Evolutionary conservation across 345 rosid genomes (phyloP), one percentile per base, ranked within the genome.

Genomic region (Eucalyptus albens): DNA sequence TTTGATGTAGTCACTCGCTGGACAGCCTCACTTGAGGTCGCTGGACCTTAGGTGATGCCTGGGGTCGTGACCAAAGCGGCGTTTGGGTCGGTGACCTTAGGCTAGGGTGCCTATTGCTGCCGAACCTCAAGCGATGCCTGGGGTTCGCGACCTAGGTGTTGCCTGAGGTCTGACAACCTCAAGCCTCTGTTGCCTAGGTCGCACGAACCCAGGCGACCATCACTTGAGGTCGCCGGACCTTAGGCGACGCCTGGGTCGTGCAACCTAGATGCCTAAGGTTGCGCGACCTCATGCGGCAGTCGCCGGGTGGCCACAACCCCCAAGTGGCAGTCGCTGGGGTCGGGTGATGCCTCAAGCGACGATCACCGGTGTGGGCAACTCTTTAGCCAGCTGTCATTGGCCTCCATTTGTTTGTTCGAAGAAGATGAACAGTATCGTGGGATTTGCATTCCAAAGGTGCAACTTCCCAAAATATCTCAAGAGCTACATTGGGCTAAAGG

Each of bases 151-250:
- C 17, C 51, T 0, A 15, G 51, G 51, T 1, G 3, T 50, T 6
- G 0, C 50, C 1, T 50, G 3, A 50, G 16, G 1, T 50, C 16
- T 2, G 0, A 0, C 0, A 0, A 50, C 51, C 51, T 50, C 1
- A 50, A 50, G 51, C 16, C 51, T 50, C 1, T 2, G 16, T 50
- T 0, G 51, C 51, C 0, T 50, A 0, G 50, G 50, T 50, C 6
- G 6, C 50, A 2, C 0, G 15, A 50, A 50, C 16, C 50, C 16
- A 13, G 0, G 50, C 6, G 0, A 50, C 50, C 50, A 50, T 6
- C 50, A 50, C 50, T 1, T 50, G 16, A 50, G 1, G 50, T 50
- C 6, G 50, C 0, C 16, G 0, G 5, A 50, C 16, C 16, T 50
- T 14, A 50, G 50, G 0, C 0, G 50, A 13, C 2, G 0, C 50